Conservation (phyloP, 2,329 filamentous ascomycete species). For the Neonectria neomacrospora region DNA sequence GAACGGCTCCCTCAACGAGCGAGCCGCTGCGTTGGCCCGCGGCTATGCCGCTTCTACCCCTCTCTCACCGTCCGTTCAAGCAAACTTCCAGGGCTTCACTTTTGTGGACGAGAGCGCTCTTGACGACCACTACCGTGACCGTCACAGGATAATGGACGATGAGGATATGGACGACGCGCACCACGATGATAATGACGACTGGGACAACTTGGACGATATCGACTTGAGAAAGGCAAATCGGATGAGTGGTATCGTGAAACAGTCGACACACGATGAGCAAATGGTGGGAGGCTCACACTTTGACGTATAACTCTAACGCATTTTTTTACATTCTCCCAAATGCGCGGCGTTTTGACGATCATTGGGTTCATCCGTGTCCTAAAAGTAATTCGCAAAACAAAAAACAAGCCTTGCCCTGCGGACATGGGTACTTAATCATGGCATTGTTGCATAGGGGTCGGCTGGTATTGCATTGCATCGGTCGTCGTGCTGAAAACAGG, state of each 20-base stretch:
- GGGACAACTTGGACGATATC: slow-evolving; percentile 68
- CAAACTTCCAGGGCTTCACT: slow-evolving; percentile 98
- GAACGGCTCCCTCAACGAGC: slow-evolving; percentile 88
- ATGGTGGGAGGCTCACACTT: slow-evolving; percentile 73
- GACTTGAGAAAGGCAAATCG: slow-evolving; percentile 64
- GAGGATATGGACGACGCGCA: slow-evolving; percentile 71
- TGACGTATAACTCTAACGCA: slow-evolving; percentile 63
- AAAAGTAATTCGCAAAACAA: slow-evolving; percentile 46
- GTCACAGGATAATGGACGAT: slow-evolving; percentile 58
- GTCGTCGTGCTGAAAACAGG: slow-evolving; percentile 41
- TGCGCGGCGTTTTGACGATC: slow-evolving; percentile 41
- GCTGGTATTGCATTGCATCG: slow-evolving; percentile 47
- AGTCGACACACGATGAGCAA: slow-evolving; percentile 68
- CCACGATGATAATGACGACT: slow-evolving; percentile 61
- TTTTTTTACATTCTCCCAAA: slow-evolving; percentile 35
- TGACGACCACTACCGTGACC: slow-evolving; percentile 80
- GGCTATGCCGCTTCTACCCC: slow-evolving; percentile 92
- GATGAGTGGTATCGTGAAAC: slow-evolving; percentile 73
- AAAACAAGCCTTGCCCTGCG: slow-evolving; percentile 32
- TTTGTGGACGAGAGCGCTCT: slow-evolving; percentile 98
- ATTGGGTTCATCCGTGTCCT: slow-evolving; percentile 40
- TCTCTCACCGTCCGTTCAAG: slow-evolving; percentile 93
- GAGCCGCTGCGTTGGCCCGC: slow-evolving; percentile 85
- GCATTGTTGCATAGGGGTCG: slow-evolving; percentile 50
- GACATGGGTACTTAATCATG: slow-evolving; percentile 47